A percentile compares a stretch with the other conserved stretches of the same genome.
These are phyloP conservation scores for Crithidia acanthocephali DNA, from an alignment of 208 protist species.

Conservation along the genomic window DNA sequence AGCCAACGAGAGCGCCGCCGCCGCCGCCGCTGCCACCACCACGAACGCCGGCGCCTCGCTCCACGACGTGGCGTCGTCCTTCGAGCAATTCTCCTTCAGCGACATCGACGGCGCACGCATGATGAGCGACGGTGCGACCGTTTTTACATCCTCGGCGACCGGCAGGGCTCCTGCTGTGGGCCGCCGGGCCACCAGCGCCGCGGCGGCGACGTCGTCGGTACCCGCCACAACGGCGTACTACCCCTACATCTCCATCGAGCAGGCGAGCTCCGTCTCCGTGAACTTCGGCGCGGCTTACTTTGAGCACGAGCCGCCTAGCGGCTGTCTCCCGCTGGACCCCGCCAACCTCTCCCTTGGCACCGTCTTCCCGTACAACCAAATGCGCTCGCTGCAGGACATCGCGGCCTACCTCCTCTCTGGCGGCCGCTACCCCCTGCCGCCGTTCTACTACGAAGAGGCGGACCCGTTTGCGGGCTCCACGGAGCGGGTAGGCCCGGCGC, in stretches of 20 bases:
- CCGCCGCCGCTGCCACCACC: constrained; percentile 17
- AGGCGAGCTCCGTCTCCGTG: constrained; percentile 66
- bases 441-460: constrained; percentile 87
- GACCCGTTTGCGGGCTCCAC: constrained; percentile 82
- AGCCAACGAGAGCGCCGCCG: constrained; percentile 20
- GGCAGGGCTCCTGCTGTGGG: neutral
- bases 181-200: neutral
- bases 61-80: constrained; percentile 3
- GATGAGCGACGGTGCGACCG: neutral
- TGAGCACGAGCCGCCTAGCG: constrained; percentile 75
- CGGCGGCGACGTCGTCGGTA: constrained; percentile 5
- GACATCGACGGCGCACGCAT: neutral
- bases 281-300: constrained; percentile 92
- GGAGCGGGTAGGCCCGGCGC: constrained; percentile 79
- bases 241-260: constrained; percentile 75
- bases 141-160: neutral
- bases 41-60: constrained; percentile 27
- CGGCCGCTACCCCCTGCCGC: constrained; percentile 64
- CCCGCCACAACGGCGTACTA: constrained; percentile 44
- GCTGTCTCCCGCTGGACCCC: constrained; percentile 85
- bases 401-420: constrained; percentile 70
- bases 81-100: constrained; percentile 11
- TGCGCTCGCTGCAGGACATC: constrained; percentile 89
- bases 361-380: constrained; percentile 87
- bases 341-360: constrained; percentile 73